Conservation (phyloP, 2,329 filamentous ascomycete genomes). For the Pestalotiopsis sp. region DNA sequence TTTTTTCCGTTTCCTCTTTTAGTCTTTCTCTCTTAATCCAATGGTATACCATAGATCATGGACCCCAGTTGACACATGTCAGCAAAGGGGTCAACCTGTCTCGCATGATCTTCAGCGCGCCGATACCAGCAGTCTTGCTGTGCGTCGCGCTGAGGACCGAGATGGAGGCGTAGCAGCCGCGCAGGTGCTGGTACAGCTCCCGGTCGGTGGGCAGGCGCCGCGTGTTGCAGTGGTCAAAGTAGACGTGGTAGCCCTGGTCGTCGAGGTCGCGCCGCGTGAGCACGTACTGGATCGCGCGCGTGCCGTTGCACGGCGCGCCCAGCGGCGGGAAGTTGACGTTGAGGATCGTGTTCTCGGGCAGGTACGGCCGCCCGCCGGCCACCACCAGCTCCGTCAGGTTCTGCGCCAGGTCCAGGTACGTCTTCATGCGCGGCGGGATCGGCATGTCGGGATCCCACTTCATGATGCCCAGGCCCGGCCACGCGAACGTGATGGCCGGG, state of each 20-base stretch:
- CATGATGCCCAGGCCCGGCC: constrained; percentile 49
- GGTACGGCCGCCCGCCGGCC: constrained; percentile 57
- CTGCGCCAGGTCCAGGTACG: constrained; percentile 67
- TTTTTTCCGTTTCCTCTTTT: too few relatives aligned
- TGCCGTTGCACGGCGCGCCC: too few relatives aligned
- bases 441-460: constrained; percentile 54
- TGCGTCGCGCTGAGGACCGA: neutral
- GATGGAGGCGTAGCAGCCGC: neutral
- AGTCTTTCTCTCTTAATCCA: too few relatives aligned
- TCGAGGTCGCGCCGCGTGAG: too few relatives aligned
- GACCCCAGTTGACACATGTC: neutral
- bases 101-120: neutral
- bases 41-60: too few relatives aligned
- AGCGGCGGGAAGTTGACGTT: constrained; percentile 68
- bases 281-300: too few relatives aligned
- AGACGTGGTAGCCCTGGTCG: too few relatives aligned
- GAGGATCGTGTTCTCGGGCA: constrained; percentile 62
- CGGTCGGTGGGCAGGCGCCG: too few relatives aligned
- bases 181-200: too few relatives aligned
- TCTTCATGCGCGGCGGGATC: constrained; percentile 51
- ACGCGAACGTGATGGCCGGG: constrained; percentile 71
- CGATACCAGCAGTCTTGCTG: neutral
- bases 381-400: constrained; percentile 60
- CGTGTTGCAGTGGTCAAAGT: neutral
- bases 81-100: neutral